A percentile compares a stretch with the other conserved stretches of the same genome.
Conservation (phyloP, 106 monocot species). For the Gastrodia elata region DNA sequence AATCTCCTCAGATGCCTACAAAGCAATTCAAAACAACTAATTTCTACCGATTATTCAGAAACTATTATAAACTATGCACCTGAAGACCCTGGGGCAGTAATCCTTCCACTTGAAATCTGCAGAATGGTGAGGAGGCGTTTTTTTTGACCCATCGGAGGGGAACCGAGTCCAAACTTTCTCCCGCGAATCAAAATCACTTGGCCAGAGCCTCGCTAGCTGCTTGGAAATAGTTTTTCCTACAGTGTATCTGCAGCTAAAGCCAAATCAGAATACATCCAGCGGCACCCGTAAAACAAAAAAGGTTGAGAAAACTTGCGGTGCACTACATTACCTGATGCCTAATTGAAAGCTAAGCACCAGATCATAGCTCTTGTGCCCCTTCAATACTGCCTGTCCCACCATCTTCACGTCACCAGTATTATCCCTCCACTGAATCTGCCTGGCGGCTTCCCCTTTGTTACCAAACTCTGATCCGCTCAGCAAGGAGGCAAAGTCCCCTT, state of each 20-base stretch:
- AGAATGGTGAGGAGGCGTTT: conserved; percentile 46
- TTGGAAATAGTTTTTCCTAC: conserved; percentile 33
- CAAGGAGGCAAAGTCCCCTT: conserved; percentile 49
- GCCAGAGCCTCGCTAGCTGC: conserved; percentile 18
- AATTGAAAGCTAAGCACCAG: conserved; percentile 56
- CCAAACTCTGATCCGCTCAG: conserved; percentile 12
- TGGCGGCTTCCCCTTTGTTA: background rate
- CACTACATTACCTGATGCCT: conserved; percentile 42
- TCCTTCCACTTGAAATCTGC: conserved; percentile 65
- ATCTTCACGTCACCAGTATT: conserved; percentile 30
- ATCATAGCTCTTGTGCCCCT: conserved; percentile 65
- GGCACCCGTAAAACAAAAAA: background rate
- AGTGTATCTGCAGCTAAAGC: conserved; percentile 28
- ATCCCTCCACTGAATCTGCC: conserved; percentile 3
- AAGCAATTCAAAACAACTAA: background rate
- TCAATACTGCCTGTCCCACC: conserved; percentile 48
- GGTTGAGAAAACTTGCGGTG: background rate
- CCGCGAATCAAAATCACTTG: conserved; percentile 37
- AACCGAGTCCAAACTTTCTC: conserved; percentile 66
- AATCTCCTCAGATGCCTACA: conserved; percentile 29
- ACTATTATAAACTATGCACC: conserved; percentile 14
- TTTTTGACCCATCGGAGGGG: conserved; percentile 50
- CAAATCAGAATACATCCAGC: background rate
- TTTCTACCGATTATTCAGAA: background rate
- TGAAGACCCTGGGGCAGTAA: conserved; percentile 64